Conservation (phyloP, 352 stramenopile genomes). For the Globisporangium canariense region DNA sequence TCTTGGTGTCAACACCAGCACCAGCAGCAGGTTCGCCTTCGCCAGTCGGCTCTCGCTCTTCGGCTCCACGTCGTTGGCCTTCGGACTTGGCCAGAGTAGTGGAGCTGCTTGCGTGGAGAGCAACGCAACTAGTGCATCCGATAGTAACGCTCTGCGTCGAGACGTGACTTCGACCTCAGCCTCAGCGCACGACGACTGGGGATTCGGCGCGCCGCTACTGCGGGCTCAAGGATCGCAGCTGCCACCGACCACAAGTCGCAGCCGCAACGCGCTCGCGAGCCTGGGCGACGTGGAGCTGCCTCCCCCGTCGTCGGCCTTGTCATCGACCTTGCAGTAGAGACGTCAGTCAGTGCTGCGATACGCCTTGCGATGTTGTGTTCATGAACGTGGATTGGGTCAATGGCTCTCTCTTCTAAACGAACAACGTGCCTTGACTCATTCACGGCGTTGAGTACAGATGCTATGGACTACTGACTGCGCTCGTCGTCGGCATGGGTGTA, state of each 20-base stretch:
- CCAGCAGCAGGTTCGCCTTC: slow-evolving; percentile 25
- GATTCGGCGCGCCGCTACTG: neutral
- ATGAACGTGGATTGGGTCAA: too few relatives aligned
- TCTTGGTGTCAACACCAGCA: neutral
- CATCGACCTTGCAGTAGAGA: neutral
- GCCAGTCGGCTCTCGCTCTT: slow-evolving; percentile 46
- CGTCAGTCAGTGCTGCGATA: neutral
- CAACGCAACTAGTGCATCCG: neutral
- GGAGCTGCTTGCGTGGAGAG: neutral
- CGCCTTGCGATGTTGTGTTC: neutral
- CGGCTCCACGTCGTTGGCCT: slow-evolving; percentile 15
- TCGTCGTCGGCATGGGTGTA: neutral
- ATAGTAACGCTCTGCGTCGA: slow-evolving; percentile 4
- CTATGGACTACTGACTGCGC: too few relatives aligned
- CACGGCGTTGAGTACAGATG: too few relatives aligned
- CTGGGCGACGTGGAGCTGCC: slow-evolving; percentile 23
- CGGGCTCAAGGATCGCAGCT: neutral
- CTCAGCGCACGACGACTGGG: neutral
- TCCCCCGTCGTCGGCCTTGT: neutral
- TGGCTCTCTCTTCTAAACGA: too few relatives aligned
- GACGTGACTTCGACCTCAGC: neutral
- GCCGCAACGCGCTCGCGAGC: slow-evolving; percentile 12
- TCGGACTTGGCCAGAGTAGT: slow-evolving; percentile 2
- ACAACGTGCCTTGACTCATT: too few relatives aligned
- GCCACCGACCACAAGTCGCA: neutral